Evolutionary conservation across 75 land plant species (phyloP).

Genomic region (Cupressus sempervirens): DNA sequence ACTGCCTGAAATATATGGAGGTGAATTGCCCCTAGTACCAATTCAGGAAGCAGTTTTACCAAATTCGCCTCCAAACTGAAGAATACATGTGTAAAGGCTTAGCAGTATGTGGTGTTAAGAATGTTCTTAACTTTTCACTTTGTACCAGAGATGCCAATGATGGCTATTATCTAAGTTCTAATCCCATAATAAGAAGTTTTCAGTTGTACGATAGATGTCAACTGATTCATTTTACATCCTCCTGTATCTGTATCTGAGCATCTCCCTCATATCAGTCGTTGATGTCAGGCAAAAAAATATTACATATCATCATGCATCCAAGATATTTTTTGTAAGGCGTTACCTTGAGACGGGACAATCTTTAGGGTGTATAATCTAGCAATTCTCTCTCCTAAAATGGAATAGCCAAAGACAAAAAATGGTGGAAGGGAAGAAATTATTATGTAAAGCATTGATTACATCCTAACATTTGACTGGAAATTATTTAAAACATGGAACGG

Average conservation of each 20-base stretch:
- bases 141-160: neutral
- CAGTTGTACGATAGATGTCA: neutral
- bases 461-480: neutral
- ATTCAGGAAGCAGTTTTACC: conserved; percentile 16
- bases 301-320: neutral
- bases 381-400: neutral
- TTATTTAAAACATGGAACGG: neutral
- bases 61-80: conserved; percentile 18
- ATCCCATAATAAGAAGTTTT: neutral
- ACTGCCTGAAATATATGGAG: conserved; percentile 27
- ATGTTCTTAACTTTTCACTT: neutral
- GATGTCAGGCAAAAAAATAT: neutral
- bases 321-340: neutral
- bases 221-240: neutral
- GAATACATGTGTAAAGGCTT: neutral
- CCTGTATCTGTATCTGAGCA: neutral
- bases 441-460: neutral
- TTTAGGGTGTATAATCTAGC: neutral
- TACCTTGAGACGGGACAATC: neutral
- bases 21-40: conserved; percentile 20
- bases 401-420: neutral
- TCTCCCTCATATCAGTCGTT: conserved; percentile 4
- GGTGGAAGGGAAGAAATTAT: neutral
- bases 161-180: neutral
- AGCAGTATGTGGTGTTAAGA: neutral